Percentiles rank a stretch among this genome's conserved stretches.
Evolutionary conservation across 1,284 basidiomycete genomes (phyloP).

Genomic region (Exobasidium rhododendri): DNA sequence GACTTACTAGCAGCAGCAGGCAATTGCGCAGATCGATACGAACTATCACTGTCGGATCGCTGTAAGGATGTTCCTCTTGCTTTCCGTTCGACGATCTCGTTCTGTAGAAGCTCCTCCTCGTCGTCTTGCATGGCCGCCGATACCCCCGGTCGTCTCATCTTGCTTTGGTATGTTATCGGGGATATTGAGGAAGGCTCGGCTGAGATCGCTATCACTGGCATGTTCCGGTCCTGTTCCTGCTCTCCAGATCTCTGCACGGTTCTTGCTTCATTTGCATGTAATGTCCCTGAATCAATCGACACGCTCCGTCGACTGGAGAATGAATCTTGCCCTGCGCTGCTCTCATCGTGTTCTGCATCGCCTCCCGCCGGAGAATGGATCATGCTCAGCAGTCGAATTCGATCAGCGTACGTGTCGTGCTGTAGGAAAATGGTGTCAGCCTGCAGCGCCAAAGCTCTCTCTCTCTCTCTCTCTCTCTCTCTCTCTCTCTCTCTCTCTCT

Average conservation of each 20-base stretch:
- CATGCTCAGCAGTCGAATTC: slow-evolving; percentile 52
- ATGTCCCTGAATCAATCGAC: too few species aligned
- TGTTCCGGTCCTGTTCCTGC: too few species aligned
- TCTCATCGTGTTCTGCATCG: not conserved
- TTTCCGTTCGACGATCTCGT: not conserved
- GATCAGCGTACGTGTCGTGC: slow-evolving; percentile 57
- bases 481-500: too few species aligned
- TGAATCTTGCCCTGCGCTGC: not conserved
- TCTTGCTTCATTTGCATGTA: too few species aligned
- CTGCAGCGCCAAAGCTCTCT: slow-evolving; percentile 20
- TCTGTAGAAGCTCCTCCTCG: not conserved
- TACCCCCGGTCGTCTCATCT: not conserved
- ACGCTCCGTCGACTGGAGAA: too few species aligned
- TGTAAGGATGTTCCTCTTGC: not conserved
- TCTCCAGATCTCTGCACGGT: too few species aligned
- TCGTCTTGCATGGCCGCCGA: not conserved
- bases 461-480: too few species aligned
- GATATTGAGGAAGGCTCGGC: too few species aligned
- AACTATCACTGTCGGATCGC: slow-evolving; percentile 34
- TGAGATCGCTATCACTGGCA: too few species aligned
- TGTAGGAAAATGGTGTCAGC: too few species aligned
- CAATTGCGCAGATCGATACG: slow-evolving; percentile 17
- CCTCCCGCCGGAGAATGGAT: slow-evolving; percentile 37
- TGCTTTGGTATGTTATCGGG: too few species aligned
- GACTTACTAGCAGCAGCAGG: not conserved